Conservation (phyloP, 805 yeast genomes). For the Cyberlindnera maritima region DNA sequence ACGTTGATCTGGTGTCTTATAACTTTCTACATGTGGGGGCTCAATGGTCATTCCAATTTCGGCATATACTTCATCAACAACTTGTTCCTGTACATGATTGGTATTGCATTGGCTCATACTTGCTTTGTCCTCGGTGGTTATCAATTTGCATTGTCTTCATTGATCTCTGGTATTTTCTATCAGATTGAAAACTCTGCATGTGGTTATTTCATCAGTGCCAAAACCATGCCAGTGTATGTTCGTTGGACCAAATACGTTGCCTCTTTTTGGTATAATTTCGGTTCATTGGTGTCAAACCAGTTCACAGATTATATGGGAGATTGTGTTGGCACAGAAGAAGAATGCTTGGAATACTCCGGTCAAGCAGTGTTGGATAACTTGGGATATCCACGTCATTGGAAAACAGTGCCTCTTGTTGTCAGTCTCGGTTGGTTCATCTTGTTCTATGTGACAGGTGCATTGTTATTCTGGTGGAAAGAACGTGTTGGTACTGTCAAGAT, state of each 20-base stretch:
- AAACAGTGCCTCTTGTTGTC: conserved; percentile 59
- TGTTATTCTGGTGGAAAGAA: conserved; percentile 43
- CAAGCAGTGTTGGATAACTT: conserved; percentile 47
- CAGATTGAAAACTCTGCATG: conserved; percentile 68
- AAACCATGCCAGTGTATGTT: conserved; percentile 78
- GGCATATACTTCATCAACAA: conserved; percentile 60
- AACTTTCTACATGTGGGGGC: conserved; percentile 77
- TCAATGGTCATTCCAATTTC: conserved; percentile 49
- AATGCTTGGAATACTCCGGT: conserved; percentile 55
- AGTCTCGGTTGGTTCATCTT: conserved; percentile 58
- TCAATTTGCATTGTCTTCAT: conserved; percentile 20
- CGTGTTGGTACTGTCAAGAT: conserved; percentile 24
- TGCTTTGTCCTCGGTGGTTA: conserved; percentile 22
- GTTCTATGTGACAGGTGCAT: conserved; percentile 46
- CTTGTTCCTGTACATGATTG: conserved; percentile 53
- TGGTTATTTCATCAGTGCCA: conserved; percentile 76
- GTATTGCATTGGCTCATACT: conserved; percentile 52
- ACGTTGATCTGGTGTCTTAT: conserved; percentile 57
- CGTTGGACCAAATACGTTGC: conserved; percentile 80
- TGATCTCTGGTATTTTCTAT: conserved; percentile 22
- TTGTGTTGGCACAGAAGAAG: conserved; percentile 50
- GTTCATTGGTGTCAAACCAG: conserved; percentile 62
- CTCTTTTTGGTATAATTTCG: conserved; percentile 77
- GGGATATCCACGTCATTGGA: conserved; percentile 68
- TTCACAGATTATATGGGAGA: conserved; percentile 66